phyloP scores from a whole-genome alignment of 2,329 filamentous ascomycete genomes.

The Fonsecaea erecta region DNA sequence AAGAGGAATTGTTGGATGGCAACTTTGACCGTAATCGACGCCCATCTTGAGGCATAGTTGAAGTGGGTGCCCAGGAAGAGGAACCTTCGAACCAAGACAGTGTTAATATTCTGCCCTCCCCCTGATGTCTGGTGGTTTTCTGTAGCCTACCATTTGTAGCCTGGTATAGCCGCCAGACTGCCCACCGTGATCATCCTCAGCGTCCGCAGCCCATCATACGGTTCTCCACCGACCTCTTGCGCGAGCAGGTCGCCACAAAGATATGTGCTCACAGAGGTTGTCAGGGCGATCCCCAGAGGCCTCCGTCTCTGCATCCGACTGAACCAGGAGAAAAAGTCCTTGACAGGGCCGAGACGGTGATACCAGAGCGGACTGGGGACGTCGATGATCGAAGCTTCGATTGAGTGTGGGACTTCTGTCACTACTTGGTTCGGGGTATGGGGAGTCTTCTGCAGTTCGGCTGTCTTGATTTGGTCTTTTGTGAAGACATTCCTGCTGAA shows the following conservation, averaged over 20 bases:
- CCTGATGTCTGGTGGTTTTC: not conserved
- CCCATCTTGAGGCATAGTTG: constrained; percentile 75
- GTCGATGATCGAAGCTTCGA: constrained; percentile 28
- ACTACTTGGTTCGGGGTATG: constrained; percentile 33
- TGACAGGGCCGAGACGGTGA: constrained; percentile 36
- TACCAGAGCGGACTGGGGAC: constrained; percentile 37
- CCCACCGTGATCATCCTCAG: constrained; percentile 75
- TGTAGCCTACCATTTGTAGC: constrained; percentile 72
- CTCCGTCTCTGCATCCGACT: constrained; percentile 69
- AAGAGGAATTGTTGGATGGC: constrained; percentile 78
- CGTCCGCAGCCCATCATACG: constrained; percentile 72
- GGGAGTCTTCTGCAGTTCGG: constrained; percentile 32
- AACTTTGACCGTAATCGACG: constrained; percentile 78
- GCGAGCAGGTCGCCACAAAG: constrained; percentile 54
- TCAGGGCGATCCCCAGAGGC: constrained; percentile 77
- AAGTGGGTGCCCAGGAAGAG: constrained; percentile 79
- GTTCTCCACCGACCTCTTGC: constrained; percentile 43
- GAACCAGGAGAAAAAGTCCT: constrained; percentile 38
- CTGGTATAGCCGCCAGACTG: constrained; percentile 72
- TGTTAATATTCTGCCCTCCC: not conserved
- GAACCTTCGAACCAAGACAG: constrained; percentile 60
- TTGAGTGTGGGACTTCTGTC: constrained; percentile 32
- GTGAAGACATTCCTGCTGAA: constrained; percentile 31
- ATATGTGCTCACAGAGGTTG: constrained; percentile 77
- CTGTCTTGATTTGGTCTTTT: constrained; percentile 33